These are phyloP conservation scores for Caloboletus inedulis DNA, from an alignment of 1,284 basidiomycete species.

Conservation along the genomic window DNA sequence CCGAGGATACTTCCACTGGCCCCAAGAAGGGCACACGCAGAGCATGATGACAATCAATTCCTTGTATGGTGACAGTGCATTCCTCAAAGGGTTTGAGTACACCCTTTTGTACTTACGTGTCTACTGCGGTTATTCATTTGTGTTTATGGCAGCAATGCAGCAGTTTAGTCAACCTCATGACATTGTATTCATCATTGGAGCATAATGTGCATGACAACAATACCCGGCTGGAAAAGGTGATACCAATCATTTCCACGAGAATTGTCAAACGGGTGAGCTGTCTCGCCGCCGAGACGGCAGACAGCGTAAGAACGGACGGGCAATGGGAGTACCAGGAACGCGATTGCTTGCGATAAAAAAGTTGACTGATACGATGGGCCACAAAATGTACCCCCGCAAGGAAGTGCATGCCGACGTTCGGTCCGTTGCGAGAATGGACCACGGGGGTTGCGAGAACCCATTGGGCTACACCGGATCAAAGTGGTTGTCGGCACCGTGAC, in stretches of 20 bases:
- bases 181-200: conserved; percentile 21
- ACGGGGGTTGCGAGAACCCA: conserved; percentile 12
- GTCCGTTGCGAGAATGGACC: conserved; percentile 8
- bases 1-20: conserved; percentile 23
- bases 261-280: conserved; percentile 3
- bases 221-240: conserved; percentile 1
- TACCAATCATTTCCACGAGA: background rate
- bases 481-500: conserved; percentile 6
- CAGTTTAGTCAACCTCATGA: conserved; percentile 3
- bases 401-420: conserved; percentile 11
- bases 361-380: conserved; percentile 7
- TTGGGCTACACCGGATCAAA: conserved; percentile 10
- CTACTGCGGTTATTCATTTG: background rate
- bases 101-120: background rate
- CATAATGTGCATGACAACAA: conserved; percentile 26
- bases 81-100: background rate
- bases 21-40: conserved; percentile 21
- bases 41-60: conserved; percentile 7
- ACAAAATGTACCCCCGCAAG: conserved; percentile 8
- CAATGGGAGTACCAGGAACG: conserved; percentile 10
- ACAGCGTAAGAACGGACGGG: background rate
- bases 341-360: conserved; percentile 17
- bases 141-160: background rate
- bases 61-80: background rate
- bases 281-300: conserved; percentile 4